These are phyloP conservation scores for Botryotinia narcissicola DNA, from an alignment of 2,329 filamentous ascomycete genomes.

Conservation along the genomic window DNA sequence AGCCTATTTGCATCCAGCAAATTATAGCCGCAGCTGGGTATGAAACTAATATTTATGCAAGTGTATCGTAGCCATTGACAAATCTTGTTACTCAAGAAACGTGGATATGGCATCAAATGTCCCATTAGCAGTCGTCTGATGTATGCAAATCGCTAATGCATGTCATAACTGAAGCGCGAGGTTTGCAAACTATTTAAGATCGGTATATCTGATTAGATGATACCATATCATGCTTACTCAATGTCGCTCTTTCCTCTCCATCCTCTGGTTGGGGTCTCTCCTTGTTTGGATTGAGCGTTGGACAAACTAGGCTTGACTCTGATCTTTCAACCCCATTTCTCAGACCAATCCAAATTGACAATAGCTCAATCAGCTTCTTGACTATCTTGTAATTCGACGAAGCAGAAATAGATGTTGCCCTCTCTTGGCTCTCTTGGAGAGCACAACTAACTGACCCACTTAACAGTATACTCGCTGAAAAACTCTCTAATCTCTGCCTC, in stretches of 20 bases:
- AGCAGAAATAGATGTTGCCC: conserved; percentile 61
- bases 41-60: conserved; percentile 13
- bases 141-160: conserved; percentile 13
- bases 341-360: conserved; percentile 40
- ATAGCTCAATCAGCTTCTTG: conserved; percentile 56
- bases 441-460: conserved; percentile 43
- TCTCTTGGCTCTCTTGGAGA: conserved; percentile 52
- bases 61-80: conserved; percentile 1
- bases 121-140: conserved; percentile 1
- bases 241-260: conserved; percentile 18
- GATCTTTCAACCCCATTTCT: conserved; percentile 29
- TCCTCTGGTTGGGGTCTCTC: conserved; percentile 18
- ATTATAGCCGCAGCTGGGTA: conserved; percentile 9
- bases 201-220: neutral
- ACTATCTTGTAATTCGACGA: conserved; percentile 57
- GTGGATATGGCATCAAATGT: conserved; percentile 6
- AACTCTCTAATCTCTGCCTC: conserved; percentile 46
- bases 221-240: neutral
- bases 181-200: neutral
- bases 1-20: conserved; percentile 11
- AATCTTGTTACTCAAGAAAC: conserved; percentile 4
- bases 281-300: conserved; percentile 9
- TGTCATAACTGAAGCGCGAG: neutral
- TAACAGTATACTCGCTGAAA: conserved; percentile 48
- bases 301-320: conserved; percentile 28